Evolutionary conservation across 352 stramenopile genomes (phyloP).

Genomic region (Phytophthora fragariae): DNA sequence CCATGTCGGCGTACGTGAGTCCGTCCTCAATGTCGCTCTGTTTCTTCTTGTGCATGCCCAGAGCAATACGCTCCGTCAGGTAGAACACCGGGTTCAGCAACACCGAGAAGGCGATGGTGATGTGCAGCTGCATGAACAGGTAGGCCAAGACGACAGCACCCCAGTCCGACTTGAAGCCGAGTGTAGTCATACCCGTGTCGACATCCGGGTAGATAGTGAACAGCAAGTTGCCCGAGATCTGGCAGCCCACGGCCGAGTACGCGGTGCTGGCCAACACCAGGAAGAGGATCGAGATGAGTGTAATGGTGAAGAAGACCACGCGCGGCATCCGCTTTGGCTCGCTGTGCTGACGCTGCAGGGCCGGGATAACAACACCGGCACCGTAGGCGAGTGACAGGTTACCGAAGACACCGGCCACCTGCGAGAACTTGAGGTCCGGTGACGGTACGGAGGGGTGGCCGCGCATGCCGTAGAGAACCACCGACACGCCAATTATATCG

Average conservation of each 20-base stretch:
- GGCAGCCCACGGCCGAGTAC: conserved; percentile 46
- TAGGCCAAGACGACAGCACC: conserved; percentile 44
- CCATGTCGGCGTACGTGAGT: conserved; percentile 33
- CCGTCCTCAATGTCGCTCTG: conserved; percentile 41
- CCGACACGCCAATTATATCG: conserved; percentile 26
- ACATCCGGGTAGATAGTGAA: conserved; percentile 40
- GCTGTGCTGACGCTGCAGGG: conserved; percentile 29
- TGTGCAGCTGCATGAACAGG: conserved; percentile 57
- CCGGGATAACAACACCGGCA: conserved; percentile 27
- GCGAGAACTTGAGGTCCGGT: conserved; percentile 23
- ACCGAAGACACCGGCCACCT: conserved; percentile 30
- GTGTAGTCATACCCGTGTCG: conserved; percentile 28
- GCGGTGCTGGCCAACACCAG: conserved; percentile 40
- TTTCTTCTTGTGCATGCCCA: conserved; percentile 63
- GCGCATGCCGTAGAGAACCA: conserved; percentile 34
- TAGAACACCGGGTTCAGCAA: conserved; percentile 68
- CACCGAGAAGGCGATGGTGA: conserved; percentile 65
- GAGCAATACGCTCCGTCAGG: conserved; percentile 34
- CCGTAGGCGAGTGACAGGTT: conserved; percentile 34
- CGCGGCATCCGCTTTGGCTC: conserved; percentile 46
- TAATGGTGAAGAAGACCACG: conserved; percentile 47
- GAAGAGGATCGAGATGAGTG: conserved; percentile 48
- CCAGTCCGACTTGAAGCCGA: conserved; percentile 46
- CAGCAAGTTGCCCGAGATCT: conserved; percentile 44
- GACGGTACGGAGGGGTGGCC: conserved; percentile 30